A percentile compares a stretch with the other conserved stretches of the same genome.
Conservation (phyloP, 2,329 filamentous ascomycete genomes). For the Lojkania enalia region DNA sequence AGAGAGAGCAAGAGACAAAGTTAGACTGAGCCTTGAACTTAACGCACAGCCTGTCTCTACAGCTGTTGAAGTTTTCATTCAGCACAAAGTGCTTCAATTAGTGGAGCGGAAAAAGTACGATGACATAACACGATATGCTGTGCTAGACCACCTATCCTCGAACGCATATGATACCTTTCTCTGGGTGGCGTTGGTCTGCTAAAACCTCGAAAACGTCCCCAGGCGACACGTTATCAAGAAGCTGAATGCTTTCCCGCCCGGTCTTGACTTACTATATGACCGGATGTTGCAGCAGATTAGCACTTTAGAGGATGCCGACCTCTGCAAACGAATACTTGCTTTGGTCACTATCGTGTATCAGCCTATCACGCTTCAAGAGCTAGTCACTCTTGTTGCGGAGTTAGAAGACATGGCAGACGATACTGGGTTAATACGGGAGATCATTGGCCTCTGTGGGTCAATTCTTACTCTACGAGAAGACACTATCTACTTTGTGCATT, state of each 20-base stretch:
- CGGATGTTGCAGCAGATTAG: conserved; percentile 7
- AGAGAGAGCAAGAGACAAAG: conserved; percentile 15
- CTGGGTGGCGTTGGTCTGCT: background rate
- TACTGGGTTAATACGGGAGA: background rate
- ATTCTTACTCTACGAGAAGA: conserved; percentile 3
- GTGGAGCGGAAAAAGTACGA: conserved; percentile 27
- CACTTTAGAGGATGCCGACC: background rate
- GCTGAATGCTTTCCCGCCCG: too few species aligned
- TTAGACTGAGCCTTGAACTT: conserved; percentile 35
- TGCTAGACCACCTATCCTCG: conserved; percentile 14
- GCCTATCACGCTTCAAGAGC: conserved; percentile 42
- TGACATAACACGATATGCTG: background rate
- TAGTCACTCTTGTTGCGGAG: conserved; percentile 18
- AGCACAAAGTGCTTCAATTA: conserved; percentile 39
- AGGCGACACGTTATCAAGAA: too few species aligned
- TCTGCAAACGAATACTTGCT: conserved; percentile 15
- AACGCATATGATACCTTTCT: conserved; percentile 33
- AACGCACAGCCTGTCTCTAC: conserved; percentile 37
- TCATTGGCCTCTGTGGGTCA: conserved; percentile 45
- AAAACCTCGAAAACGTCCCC: conserved; percentile 9
- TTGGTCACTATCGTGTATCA: conserved; percentile 23
- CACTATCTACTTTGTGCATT: too few species aligned
- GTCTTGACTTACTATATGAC: conserved; percentile 8
- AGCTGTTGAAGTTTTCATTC: conserved; percentile 46
- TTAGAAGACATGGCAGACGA: conserved; percentile 11